phyloP scores from a whole-genome alignment of 495 filamentous ascomycete genomes.

The Neurospora terricola region DNA sequence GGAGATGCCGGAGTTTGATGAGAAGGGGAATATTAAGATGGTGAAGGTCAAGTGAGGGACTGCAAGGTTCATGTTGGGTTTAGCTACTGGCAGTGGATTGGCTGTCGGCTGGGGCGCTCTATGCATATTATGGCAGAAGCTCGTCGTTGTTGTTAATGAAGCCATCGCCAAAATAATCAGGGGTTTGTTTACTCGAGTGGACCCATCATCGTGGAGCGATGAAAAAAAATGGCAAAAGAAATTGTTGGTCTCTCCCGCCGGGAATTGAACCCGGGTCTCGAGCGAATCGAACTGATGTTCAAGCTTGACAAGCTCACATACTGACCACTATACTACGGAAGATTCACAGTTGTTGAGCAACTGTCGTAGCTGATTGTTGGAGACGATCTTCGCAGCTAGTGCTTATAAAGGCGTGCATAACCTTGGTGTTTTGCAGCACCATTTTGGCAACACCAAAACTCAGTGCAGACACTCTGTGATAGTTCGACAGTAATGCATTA shows the following conservation, averaged over 20 bases:
- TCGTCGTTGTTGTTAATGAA: background rate
- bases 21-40: conserved; percentile 19
- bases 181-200: background rate
- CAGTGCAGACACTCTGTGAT: background rate
- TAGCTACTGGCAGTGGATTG: background rate
- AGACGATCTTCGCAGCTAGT: background rate
- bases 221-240: background rate
- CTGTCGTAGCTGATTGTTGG: background rate
- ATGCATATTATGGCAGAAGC: background rate
- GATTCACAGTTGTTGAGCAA: background rate
- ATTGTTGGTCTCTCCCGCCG: background rate
- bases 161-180: background rate
- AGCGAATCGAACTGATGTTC: background rate
- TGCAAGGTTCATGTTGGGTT: background rate
- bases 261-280: too few relatives aligned
- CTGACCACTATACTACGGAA: background rate
- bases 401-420: fast-evolving
- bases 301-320: background rate
- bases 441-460: background rate
- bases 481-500: fast-evolving
- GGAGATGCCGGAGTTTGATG: conserved; percentile 22
- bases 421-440: background rate
- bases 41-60: conserved; percentile 12
- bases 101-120: background rate
- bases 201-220: too few relatives aligned